Conservation (phyloP, 2,329 filamentous ascomycete genomes). For the Aureobasidium vineae region DNA sequence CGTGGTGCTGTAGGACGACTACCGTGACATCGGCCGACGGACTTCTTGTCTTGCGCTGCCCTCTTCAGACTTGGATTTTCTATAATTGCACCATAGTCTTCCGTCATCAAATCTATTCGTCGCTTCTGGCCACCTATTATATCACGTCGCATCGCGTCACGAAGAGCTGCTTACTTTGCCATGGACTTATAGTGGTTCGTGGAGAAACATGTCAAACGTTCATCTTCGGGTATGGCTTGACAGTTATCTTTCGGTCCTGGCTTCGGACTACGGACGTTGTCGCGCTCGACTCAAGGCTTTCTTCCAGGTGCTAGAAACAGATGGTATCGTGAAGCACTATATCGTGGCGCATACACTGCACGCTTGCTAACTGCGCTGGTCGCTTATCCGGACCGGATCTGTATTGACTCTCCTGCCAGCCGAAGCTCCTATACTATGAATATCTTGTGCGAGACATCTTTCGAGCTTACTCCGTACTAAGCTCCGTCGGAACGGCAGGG, state of each 20-base stretch:
- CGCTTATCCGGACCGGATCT: no score
- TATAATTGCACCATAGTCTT: not conserved
- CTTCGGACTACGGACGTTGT: not conserved
- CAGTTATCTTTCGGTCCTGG: not conserved
- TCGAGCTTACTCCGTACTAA: not conserved
- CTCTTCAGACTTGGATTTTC: not conserved
- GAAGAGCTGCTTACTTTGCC: not conserved
- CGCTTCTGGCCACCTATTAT: not conserved
- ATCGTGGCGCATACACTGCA: not conserved
- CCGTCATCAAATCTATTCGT: not conserved
- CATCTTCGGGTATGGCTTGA: not conserved
- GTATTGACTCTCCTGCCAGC: not conserved
- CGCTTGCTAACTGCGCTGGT: not conserved
- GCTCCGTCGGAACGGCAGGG: not conserved
- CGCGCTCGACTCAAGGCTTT: not conserved
- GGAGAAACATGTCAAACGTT: conserved; percentile 18
- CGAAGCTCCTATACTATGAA: not conserved
- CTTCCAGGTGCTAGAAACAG: no score
- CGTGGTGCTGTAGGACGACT: not conserved
- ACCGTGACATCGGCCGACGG: not conserved
- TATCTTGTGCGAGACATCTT: not conserved
- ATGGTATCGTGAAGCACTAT: not conserved
- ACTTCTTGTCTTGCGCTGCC: not conserved
- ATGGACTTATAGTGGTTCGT: not conserved
- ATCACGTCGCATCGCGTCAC: not conserved